These are phyloP conservation scores for Pseudogymnoascus sp. DNA, from an alignment of 2,329 filamentous ascomycete genomes.

Conservation along the genomic window DNA sequence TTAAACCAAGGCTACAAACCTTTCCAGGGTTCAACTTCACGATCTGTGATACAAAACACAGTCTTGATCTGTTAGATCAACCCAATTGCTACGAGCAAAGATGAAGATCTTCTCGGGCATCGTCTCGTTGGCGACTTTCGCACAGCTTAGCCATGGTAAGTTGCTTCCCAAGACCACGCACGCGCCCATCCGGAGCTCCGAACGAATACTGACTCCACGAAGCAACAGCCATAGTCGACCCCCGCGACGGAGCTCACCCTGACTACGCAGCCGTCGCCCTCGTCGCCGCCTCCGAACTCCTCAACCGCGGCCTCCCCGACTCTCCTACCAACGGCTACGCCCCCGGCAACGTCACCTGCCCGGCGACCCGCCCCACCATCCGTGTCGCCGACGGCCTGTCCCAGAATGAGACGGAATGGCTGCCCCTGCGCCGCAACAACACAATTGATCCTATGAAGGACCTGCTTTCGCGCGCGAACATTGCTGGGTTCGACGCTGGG, in stretches of 20 bases:
- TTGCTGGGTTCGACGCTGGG: conserved; percentile 69
- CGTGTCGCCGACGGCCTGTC: conserved; percentile 58
- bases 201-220: not conserved
- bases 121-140: not conserved
- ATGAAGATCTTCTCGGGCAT: not conserved
- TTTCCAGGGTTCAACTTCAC: not conserved
- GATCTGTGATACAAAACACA: not conserved
- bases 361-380: conserved; percentile 58
- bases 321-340: conserved; percentile 57
- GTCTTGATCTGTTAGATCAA: not conserved
- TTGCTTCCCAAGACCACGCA: not conserved
- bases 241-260: not conserved
- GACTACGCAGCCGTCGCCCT: conserved; percentile 20
- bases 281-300: conserved; percentile 16
- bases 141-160: not conserved
- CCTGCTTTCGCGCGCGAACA: conserved; percentile 63
- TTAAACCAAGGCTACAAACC: not conserved
- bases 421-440: conserved; percentile 60
- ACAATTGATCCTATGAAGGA: conserved; percentile 68
- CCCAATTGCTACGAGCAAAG: not conserved
- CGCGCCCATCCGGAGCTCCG: not conserved
- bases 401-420: conserved; percentile 63
- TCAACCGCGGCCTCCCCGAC: conserved; percentile 26
- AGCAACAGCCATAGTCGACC: conserved; percentile 1
- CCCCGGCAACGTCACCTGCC: conserved; percentile 61